Conservation (phyloP, 441 rosid species). For the Adansonia madagascariensis region DNA sequence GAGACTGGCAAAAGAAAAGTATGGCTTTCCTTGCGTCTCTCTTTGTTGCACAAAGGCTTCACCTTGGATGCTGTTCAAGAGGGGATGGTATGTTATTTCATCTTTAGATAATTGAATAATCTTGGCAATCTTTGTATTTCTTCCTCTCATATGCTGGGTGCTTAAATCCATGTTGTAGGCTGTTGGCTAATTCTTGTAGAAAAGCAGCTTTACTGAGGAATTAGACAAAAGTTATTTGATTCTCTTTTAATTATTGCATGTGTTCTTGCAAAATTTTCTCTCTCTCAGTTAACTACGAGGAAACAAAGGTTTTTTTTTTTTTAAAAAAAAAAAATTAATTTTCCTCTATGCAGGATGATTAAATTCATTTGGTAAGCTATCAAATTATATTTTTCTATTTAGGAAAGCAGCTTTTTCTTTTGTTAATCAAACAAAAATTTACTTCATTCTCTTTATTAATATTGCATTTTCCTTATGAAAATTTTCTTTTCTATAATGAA, state of each 20-base stretch:
- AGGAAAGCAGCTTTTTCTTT: conserved; percentile 6
- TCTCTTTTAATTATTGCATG: not conserved
- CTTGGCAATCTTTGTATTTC: conserved; percentile 17
- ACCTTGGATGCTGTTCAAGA: conserved; percentile 78
- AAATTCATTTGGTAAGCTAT: conserved; percentile 11
- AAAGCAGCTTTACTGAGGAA: not conserved
- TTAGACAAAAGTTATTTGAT: not conserved
- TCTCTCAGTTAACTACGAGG: conserved; percentile 1
- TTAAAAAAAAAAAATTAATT: not conserved
- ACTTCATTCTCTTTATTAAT: not conserved
- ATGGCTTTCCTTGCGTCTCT: conserved; percentile 91
- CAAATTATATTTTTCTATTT: conserved; percentile 1
- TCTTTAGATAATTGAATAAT: conserved; percentile 9
- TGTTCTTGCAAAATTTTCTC: not conserved
- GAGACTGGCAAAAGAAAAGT: conserved; percentile 80
- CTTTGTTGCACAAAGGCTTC: conserved; percentile 78
- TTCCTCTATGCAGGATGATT: conserved; percentile 14
- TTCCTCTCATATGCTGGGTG: conserved; percentile 16
- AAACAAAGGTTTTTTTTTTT: not conserved
- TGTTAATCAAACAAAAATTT: conserved; percentile 14
- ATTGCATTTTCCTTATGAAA: not conserved
- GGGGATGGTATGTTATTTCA: conserved; percentile 78
- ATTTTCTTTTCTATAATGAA: not conserved
- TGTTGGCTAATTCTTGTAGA: not conserved
- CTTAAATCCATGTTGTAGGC: not conserved